Percentiles rank a stretch among this genome's conserved stretches.
Conservation (phyloP, 805 yeast genomes). For the Pichia cabralensis region DNA sequence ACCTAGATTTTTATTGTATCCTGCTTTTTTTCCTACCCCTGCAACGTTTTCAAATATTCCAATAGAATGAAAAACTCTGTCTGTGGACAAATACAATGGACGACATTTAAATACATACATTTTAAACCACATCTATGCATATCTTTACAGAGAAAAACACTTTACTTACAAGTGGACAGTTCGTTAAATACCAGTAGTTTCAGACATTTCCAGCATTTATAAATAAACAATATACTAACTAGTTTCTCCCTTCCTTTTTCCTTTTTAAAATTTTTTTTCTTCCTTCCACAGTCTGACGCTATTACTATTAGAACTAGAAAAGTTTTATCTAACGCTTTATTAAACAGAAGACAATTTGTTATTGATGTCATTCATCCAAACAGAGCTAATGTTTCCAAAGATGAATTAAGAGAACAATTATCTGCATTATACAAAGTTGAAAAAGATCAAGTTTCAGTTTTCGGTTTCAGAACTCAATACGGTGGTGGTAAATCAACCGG, state of each 20-base stretch:
- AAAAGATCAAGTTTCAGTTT: slow-evolving; percentile 75
- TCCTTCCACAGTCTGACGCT: slow-evolving; percentile 77
- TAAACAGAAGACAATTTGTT: slow-evolving; percentile 99
- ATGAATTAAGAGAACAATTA: slow-evolving; percentile 81
- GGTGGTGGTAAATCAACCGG: slow-evolving; percentile 99
- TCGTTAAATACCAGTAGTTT: no score
- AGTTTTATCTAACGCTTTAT: slow-evolving; percentile 98
- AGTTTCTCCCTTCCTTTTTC: slow-evolving; percentile 5
- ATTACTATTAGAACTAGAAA: slow-evolving; percentile 99
- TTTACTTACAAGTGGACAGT: no score
- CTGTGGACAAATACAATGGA: no score
- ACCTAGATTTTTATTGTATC: no score
- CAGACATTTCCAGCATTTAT: not conserved
- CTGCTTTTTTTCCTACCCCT: no score
- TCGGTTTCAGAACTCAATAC: slow-evolving; percentile 98
- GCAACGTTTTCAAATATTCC: no score
- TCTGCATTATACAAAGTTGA: slow-evolving; percentile 56
- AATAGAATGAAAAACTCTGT: not conserved
- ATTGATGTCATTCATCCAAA: slow-evolving; percentile 99
- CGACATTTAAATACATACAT: no score
- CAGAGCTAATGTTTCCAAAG: slow-evolving; percentile 98
- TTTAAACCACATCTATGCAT: no score
- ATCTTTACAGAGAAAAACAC: no score
- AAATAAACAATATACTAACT: slow-evolving; percentile 11
- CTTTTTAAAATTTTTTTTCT: not conserved